phyloP scores from a whole-genome alignment of 371 early-diverging fungal species.

The Mortierella sp. region DNA sequence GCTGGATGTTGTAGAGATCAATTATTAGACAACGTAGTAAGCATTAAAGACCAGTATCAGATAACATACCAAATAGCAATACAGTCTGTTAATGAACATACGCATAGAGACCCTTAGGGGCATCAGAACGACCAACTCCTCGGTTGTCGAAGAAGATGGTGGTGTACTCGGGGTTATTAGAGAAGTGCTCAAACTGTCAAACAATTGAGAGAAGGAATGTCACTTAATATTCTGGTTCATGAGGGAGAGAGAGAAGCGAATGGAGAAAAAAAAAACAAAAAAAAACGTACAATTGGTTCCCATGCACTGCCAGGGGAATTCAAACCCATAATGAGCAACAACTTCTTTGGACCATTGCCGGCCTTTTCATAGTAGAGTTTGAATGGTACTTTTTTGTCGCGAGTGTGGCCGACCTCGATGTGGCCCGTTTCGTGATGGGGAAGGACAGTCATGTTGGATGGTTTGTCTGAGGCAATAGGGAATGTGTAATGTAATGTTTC shows the following conservation, averaged over 20 bases:
- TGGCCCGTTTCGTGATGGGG: conserved; percentile 31
- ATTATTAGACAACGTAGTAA: neutral
- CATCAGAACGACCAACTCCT: conserved; percentile 77
- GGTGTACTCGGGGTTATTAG: conserved; percentile 66
- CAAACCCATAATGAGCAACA: conserved; percentile 50
- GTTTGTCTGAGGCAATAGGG: neutral
- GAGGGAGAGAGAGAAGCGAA: neutral
- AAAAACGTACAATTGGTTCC: conserved; percentile 44
- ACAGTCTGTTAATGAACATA: conserved; percentile 24
- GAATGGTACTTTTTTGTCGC: conserved; percentile 38
- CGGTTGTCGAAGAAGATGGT: conserved; percentile 87
- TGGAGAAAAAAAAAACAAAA: neutral
- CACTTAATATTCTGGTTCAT: neutral
- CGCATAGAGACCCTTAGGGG: conserved; percentile 66
- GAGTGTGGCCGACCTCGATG: conserved; percentile 30
- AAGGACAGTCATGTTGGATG: conserved; percentile 13
- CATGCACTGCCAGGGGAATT: conserved; percentile 47
- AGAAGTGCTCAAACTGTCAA: conserved; percentile 36
- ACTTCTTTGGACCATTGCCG: conserved; percentile 45
- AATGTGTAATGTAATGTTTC: neutral
- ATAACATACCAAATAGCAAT: neutral
- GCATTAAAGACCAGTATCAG: neutral
- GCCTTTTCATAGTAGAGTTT: conserved; percentile 49
- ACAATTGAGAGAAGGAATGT: neutral
- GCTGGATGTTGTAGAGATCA: conserved; percentile 38